Evolutionary conservation across 1,284 basidiomycete genomes (phyloP).

Genomic region (Meripilus lineatus): DNA sequence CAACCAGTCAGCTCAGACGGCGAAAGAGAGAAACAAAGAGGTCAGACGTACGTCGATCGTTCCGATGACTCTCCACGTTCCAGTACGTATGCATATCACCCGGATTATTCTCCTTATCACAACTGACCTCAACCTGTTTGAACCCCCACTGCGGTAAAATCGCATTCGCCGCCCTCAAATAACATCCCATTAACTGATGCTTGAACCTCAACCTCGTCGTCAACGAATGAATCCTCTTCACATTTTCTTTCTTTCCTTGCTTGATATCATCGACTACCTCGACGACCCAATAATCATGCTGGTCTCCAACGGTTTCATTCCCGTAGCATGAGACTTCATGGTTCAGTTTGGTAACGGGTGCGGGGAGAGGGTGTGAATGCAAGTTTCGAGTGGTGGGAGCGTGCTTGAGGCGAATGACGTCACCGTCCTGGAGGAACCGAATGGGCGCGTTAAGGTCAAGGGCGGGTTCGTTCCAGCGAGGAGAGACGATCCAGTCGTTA

Average conservation of each 20-base stretch:
- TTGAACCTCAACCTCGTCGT: slow-evolving; percentile 87
- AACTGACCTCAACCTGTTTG: slow-evolving; percentile 97
- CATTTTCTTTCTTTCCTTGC: slow-evolving; percentile 53
- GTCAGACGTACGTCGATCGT: slow-evolving; percentile 78
- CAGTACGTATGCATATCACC: slow-evolving; percentile 89
- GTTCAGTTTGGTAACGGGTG: slow-evolving; percentile 87
- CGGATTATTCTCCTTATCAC: slow-evolving; percentile 84
- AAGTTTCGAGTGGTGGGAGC: slow-evolving; percentile 81
- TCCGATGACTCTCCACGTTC: slow-evolving; percentile 98
- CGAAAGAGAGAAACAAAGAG: slow-evolving; percentile 5
- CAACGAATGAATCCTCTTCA: slow-evolving; percentile 77
- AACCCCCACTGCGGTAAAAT: slow-evolving; percentile 98
- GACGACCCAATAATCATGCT: slow-evolving; percentile 89
- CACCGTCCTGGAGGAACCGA: slow-evolving; percentile 73
- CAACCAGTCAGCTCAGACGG: background rate
- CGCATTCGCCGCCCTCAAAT: slow-evolving; percentile 86
- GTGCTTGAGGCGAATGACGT: slow-evolving; percentile 82
- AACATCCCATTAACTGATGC: slow-evolving; percentile 80
- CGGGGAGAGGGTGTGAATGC: slow-evolving; percentile 88
- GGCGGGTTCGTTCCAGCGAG: slow-evolving; percentile 71
- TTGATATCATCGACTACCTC: slow-evolving; percentile 92
- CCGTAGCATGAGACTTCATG: slow-evolving; percentile 94
- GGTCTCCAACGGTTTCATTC: slow-evolving; percentile 82
- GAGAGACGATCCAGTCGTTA: slow-evolving; percentile 87
- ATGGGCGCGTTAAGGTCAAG: slow-evolving; percentile 65